Evolutionary conservation across 139 green algal genomes (phyloP).

Genomic region (Desmodesmus armatus): DNA sequence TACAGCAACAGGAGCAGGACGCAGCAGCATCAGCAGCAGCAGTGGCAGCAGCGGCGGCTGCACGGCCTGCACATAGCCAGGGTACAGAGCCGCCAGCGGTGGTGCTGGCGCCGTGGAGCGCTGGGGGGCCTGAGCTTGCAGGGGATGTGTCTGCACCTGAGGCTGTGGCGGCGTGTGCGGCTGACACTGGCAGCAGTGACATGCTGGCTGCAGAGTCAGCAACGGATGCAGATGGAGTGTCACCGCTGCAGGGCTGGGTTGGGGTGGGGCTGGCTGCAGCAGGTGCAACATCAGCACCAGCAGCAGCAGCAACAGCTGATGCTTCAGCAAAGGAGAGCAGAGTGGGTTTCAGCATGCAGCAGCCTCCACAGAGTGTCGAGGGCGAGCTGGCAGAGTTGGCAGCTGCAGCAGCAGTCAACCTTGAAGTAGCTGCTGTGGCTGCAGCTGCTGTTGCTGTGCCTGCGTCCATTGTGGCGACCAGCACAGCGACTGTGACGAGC

Average conservation of each 20-base stretch:
- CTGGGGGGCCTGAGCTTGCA: neutral
- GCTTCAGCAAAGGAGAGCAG: neutral
- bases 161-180: too few species aligned
- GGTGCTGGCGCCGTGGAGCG: neutral
- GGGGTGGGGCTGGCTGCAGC: too few species aligned
- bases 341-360: neutral
- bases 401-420: neutral
- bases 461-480: too few species aligned
- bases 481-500: too few species aligned
- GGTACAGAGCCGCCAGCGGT: neutral
- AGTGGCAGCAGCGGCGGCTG: neutral
- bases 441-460: too few species aligned
- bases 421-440: too few species aligned
- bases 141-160: neutral
- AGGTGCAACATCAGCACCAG: neutral
- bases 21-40: neutral
- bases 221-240: too few species aligned
- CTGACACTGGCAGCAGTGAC: too few species aligned
- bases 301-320: neutral
- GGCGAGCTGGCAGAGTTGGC: neutral
- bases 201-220: too few species aligned
- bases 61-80: neutral
- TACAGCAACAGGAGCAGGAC: conserved; percentile 10
- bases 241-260: too few species aligned
- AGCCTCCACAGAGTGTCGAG: neutral